Evolutionary conservation across 2,329 filamentous ascomycete genomes (phyloP).

Genomic region (Cytospora piceae): DNA sequence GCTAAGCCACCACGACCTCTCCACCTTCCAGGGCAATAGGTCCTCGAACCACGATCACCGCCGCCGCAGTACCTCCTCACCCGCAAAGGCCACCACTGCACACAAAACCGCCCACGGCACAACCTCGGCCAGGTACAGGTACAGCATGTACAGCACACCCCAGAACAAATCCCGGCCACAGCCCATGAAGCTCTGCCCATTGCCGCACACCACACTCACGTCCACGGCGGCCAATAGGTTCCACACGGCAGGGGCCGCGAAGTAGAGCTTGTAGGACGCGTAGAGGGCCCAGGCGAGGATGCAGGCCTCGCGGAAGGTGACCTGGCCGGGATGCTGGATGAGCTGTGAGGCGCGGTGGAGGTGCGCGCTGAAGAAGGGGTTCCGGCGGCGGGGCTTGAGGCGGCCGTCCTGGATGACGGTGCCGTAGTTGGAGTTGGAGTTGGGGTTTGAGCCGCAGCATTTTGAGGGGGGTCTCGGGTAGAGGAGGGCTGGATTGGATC

Average conservation of each 20-base stretch:
- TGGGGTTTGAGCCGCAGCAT: neutral
- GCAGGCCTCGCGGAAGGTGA: constrained; percentile 31
- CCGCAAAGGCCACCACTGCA: constrained; percentile 27
- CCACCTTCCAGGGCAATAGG: neutral
- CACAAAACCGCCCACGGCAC: constrained; percentile 31
- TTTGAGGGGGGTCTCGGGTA: neutral
- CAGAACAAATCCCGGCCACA: constrained; percentile 13
- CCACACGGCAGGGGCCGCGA: constrained; percentile 10
- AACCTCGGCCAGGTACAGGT: constrained; percentile 19
- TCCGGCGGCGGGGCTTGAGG: constrained; percentile 24
- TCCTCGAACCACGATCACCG: neutral
- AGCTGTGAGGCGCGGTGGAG: constrained; percentile 31
- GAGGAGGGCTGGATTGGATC: neutral
- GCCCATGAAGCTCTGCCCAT: neutral
- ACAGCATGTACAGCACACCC: neutral
- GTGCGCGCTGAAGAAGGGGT: constrained; percentile 27
- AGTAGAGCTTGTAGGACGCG: constrained; percentile 26
- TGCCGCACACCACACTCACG: constrained; percentile 27
- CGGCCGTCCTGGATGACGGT: constrained; percentile 3
- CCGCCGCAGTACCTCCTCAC: constrained; percentile 26
- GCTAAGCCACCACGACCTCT: neutral
- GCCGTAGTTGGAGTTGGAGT: neutral
- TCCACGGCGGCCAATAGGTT: constrained; percentile 20
- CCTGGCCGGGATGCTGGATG: constrained; percentile 27
- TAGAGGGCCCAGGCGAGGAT: constrained; percentile 21